phyloP scores from a whole-genome alignment of 495 filamentous ascomycete species.

The Chaetomium fimeti region DNA sequence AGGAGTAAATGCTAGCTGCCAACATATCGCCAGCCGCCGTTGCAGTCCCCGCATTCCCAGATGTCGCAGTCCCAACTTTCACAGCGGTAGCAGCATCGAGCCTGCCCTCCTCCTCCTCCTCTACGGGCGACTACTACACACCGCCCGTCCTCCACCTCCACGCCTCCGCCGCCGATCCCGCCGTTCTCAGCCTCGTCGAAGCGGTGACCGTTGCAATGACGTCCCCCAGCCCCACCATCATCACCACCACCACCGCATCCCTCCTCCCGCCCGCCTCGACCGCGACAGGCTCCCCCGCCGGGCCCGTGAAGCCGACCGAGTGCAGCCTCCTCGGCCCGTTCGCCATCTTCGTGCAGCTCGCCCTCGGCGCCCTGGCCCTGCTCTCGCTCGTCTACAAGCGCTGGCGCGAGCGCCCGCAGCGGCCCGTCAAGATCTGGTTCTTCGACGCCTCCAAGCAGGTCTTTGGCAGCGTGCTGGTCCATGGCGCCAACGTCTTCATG shows the following conservation, averaged over 20 bases:
- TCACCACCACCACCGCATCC: constrained; percentile 1
- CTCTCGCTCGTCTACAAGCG: constrained; percentile 88
- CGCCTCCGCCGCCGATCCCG: neutral
- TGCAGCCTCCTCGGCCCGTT: constrained; percentile 82
- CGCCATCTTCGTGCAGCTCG: constrained; percentile 82
- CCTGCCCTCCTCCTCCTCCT: constrained; percentile 27
- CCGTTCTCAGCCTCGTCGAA: neutral
- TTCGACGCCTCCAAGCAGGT: constrained; percentile 98
- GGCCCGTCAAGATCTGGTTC: constrained; percentile 90
- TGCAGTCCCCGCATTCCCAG: constrained; percentile 16
- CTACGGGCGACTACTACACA: constrained; percentile 19
- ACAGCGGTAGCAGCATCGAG: constrained; percentile 31
- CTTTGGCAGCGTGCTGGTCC: constrained; percentile 86
- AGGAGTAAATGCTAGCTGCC: constrained; percentile 15
- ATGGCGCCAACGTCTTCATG: constrained; percentile 89
- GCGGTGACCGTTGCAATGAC: constrained; percentile 2
- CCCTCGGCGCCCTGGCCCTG: constrained; percentile 80
- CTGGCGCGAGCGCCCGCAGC: constrained; percentile 85
- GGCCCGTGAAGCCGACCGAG: constrained; percentile 53
- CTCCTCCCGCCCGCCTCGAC: neutral
- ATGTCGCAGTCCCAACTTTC: constrained; percentile 26
- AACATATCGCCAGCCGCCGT: constrained; percentile 5
- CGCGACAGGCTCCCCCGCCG: neutral
- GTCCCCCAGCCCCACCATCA: constrained; percentile 21
- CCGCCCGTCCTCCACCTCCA: constrained; percentile 22